Evolutionary conservation across 2,329 filamentous ascomycete genomes (phyloP), one percentile per base, ranked within the genome.

Genomic region (Ascosphaera acerosa): DNA sequence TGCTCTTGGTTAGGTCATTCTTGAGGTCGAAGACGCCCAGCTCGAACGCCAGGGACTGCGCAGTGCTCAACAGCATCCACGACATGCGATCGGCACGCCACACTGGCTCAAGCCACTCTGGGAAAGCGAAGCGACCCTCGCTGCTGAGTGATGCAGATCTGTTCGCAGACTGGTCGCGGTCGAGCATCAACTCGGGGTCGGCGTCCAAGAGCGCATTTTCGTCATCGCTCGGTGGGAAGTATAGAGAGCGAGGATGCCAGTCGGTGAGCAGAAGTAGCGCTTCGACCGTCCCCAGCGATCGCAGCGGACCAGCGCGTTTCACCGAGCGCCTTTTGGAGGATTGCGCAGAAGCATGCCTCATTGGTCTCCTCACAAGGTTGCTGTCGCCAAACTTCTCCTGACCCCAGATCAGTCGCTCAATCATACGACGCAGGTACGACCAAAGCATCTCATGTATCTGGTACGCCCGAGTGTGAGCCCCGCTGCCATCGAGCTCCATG

Each of bases 21-120:
- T 82, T 78, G 35, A 82, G 70, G 41, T 94, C 87, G 42, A 94
- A 97, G 2, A 97, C 80, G 7, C 87, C 87, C 18, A 97, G 67
- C 50, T 97, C 87, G 41, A 90, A 90, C 0, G 77, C 80, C 22
- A 94, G 59, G 1, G 81, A 76, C 58, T 84, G 76, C 10, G 80
- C 81, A 22, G 81, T 89, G 44, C 80, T 89, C 18, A 94, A 62
- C 10, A 94, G 59, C 80, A 92, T 92, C 84, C 84, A 92, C 46
- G 78, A 90, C 77, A 92, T 90, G 33, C 81, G 75, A 44, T 92
- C 84, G 39, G 75, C 80, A 42, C 84, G 66, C 80, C 84, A 92
- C 6, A 80, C 84, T 2, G 87, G 87, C 49, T 97, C 87, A 3
- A 94, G 66, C 80, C 87, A 94, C 48, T 80, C 84, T 46, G 91